Conservation (phyloP, 805 yeast species). For the Wickerhamiella lipophila region DNA sequence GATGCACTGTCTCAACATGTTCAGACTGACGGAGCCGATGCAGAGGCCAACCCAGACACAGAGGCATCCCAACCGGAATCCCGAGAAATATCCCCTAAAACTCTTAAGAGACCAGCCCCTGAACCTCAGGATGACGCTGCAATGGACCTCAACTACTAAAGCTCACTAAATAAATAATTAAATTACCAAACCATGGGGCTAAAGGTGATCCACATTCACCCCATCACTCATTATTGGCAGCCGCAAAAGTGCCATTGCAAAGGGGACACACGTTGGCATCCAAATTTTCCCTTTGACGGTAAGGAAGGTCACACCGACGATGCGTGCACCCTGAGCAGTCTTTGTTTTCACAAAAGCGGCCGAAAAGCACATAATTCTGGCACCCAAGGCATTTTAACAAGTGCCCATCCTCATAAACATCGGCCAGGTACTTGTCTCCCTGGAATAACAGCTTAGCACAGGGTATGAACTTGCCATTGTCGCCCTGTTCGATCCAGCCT, state of each 20-base stretch:
- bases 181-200: too few species aligned
- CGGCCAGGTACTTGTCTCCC: not conserved
- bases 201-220: not conserved
- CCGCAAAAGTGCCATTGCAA: not conserved
- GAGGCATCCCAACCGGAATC: too few species aligned
- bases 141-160: not conserved
- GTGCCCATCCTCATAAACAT: not conserved
- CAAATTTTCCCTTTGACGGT: not conserved
- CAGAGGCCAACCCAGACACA: too few species aligned
- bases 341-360: slow-evolving; percentile 1
- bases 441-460: not conserved
- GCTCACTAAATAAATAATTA: not conserved
- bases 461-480: not conserved
- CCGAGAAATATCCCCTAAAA: too few species aligned
- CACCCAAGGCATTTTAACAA: slow-evolving; percentile 4
- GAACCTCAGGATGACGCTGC: not conserved
- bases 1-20: too few species aligned
- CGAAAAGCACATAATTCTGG: not conserved
- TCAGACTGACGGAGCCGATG: too few species aligned
- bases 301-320: slow-evolving; percentile 6
- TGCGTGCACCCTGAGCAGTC: slow-evolving; percentile 1
- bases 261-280: not conserved
- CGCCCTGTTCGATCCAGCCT: slow-evolving; percentile 6
- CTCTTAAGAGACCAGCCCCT: not conserved
- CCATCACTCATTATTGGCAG: slow-evolving; percentile 3